A percentile compares a stretch with the other conserved stretches of the same genome.
Evolutionary conservation across 1,284 basidiomycete genomes (phyloP).

Genomic region (Ganoderma lucidum): DNA sequence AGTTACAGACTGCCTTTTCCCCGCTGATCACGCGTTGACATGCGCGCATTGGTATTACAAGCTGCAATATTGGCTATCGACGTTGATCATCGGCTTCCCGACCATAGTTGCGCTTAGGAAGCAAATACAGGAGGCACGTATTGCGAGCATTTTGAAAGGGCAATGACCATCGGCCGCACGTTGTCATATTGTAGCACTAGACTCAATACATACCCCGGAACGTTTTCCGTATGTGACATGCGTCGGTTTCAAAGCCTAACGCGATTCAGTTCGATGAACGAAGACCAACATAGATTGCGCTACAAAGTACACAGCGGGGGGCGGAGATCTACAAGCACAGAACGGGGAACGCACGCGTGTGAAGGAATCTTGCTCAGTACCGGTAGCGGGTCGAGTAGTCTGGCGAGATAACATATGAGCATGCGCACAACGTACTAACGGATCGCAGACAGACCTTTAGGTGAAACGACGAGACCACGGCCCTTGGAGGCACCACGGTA

Average conservation of each 20-base stretch:
- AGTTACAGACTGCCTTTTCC: constrained; percentile 40
- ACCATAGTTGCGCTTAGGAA: constrained; percentile 60
- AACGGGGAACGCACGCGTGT: constrained; percentile 18
- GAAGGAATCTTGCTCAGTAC: constrained; percentile 55
- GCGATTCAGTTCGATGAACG: not conserved
- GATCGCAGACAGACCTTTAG: constrained; percentile 87
- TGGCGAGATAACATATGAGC: constrained; percentile 41
- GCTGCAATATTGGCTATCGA: constrained; percentile 59
- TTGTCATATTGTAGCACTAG: constrained; percentile 10
- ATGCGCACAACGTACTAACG: not conserved
- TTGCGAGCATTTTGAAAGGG: constrained; percentile 78
- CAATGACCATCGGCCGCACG: constrained; percentile 27
- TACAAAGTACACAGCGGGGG: constrained; percentile 12
- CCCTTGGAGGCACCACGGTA: constrained; percentile 98
- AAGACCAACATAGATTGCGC: constrained; percentile 4
- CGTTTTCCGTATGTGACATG: not conserved
- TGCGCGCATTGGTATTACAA: constrained; percentile 37
- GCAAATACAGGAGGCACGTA: constrained; percentile 69
- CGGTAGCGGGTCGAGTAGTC: constrained; percentile 88
- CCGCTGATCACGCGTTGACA: constrained; percentile 1
- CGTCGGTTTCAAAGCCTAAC: not conserved
- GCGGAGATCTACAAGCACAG: constrained; percentile 25
- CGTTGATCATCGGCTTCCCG: constrained; percentile 61
- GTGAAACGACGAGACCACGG: constrained; percentile 96
- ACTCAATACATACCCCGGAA: not conserved